phyloP scores from a whole-genome alignment of 2,329 filamentous ascomycete species.

The Akanthomyces uredinophilus region DNA sequence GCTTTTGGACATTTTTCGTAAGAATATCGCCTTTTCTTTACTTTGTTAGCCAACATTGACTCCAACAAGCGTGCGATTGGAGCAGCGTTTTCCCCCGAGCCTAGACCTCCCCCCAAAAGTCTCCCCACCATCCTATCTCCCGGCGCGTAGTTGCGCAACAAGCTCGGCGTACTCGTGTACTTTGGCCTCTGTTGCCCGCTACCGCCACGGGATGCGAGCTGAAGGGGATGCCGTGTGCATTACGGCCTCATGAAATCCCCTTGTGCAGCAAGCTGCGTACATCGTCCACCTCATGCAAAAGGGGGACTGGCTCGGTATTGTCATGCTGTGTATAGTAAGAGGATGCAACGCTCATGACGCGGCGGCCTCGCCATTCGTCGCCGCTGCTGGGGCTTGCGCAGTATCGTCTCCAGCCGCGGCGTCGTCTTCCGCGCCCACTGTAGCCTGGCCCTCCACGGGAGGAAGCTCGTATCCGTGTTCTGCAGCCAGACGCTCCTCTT shows the following conservation, averaged over 20 bases:
- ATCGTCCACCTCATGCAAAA: not conserved
- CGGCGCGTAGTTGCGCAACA: not conserved
- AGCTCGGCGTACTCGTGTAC: too few species aligned
- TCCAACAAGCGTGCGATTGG: not conserved
- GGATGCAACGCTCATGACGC: conserved; percentile 3
- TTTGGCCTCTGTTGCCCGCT: not conserved
- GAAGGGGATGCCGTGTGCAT: not conserved
- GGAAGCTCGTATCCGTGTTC: conserved; percentile 24
- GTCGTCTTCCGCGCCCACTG: not conserved
- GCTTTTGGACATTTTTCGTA: not conserved
- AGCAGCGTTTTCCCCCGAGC: not conserved
- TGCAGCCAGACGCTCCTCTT: conserved; percentile 60
- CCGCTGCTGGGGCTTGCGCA: not conserved
- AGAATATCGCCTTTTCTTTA: not conserved
- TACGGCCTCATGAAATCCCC: not conserved
- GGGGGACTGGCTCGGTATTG: conserved; percentile 6
- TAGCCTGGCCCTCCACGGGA: conserved; percentile 8
- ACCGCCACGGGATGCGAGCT: not conserved
- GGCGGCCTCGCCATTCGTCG: conserved; percentile 1
- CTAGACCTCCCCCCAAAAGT: not conserved
- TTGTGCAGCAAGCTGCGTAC: not conserved
- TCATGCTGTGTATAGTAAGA: not conserved
- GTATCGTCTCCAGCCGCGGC: conserved; percentile 13
- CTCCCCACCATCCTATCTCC: too few species aligned
- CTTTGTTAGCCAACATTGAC: not conserved